Conservation (phyloP, 2,329 filamentous ascomycete genomes). For the Penicillium expansum region DNA sequence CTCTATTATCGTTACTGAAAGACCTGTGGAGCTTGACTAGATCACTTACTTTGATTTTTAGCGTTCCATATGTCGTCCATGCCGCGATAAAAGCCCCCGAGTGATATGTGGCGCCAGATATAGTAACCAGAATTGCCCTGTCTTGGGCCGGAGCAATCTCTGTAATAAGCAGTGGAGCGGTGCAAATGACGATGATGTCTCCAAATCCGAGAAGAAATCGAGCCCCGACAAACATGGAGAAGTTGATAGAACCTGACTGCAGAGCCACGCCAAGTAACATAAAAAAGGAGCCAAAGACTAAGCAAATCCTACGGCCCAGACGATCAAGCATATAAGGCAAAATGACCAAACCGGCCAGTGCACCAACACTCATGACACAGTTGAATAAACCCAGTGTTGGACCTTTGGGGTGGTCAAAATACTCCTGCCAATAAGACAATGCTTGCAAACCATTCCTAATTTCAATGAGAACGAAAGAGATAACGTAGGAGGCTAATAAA, state of each 20-base stretch:
- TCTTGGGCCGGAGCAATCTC: slow-evolving; percentile 33
- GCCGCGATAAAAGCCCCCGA: slow-evolving; percentile 48
- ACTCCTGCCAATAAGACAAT: slow-evolving; percentile 45
- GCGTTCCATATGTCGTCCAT: slow-evolving; percentile 44
- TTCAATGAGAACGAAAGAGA: not conserved
- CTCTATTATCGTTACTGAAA: slow-evolving; percentile 20
- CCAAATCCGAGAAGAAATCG: slow-evolving; percentile 33
- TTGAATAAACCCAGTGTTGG: slow-evolving; percentile 46
- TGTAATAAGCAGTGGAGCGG: slow-evolving; percentile 28
- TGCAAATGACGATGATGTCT: slow-evolving; percentile 27
- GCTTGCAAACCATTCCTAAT: slow-evolving; percentile 47
- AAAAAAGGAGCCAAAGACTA: slow-evolving; percentile 42
- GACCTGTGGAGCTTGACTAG: no score
- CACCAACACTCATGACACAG: slow-evolving; percentile 51
- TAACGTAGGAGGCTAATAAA: not conserved
- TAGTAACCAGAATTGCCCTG: slow-evolving; percentile 27
- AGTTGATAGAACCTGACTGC: slow-evolving; percentile 28
- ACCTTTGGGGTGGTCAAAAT: slow-evolving; percentile 30
- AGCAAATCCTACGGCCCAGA: slow-evolving; percentile 47
- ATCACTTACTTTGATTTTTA: slow-evolving; percentile 3
- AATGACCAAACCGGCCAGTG: slow-evolving; percentile 48
- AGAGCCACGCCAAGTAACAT: slow-evolving; percentile 31
- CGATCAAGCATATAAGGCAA: slow-evolving; percentile 50
- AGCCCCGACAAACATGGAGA: slow-evolving; percentile 30
- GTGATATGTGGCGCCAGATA: slow-evolving; percentile 46